These are phyloP conservation scores for Whalleya microplaca DNA, from an alignment of 2,329 filamentous ascomycete species.

Conservation along the genomic window DNA sequence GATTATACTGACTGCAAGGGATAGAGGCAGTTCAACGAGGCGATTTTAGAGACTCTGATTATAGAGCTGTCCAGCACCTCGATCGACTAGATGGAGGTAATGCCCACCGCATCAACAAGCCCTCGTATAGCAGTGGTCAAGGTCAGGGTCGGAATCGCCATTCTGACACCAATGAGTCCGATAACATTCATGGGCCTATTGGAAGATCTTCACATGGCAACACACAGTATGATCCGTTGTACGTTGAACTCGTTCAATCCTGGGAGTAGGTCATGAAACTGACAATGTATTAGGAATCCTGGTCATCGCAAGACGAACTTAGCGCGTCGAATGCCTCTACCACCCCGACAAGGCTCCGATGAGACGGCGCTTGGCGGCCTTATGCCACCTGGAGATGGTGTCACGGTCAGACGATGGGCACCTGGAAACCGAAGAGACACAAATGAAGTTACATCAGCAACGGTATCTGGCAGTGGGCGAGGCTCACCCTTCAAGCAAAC, in stretches of 20 bases:
- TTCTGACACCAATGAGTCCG: no score
- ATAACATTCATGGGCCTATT: no score
- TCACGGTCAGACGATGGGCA: conserved; percentile 8
- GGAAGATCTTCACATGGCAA: no score
- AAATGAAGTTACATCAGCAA: not conserved
- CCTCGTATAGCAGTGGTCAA: not conserved
- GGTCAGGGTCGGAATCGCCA: not conserved
- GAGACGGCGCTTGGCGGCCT: conserved; percentile 21
- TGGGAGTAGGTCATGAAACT: not conserved
- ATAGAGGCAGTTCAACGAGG: conserved; percentile 23
- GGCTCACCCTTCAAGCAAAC: not conserved
- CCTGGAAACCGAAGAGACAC: not conserved
- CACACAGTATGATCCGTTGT: conserved; percentile 5
- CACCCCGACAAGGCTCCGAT: not conserved
- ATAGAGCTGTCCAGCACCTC: conserved; percentile 18
- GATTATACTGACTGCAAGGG: conserved; percentile 2
- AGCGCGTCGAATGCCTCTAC: not conserved
- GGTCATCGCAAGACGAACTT: not conserved
- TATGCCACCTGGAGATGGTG: conserved; percentile 20
- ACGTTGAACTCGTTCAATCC: not conserved
- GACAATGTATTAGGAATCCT: conserved; percentile 5
- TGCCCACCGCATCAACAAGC: conserved; percentile 21
- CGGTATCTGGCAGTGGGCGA: not conserved
- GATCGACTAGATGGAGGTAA: conserved; percentile 28
- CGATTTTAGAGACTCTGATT: conserved; percentile 26